Conservation (phyloP, 371 early-diverging fungal species). For the Gilbertella persicaria region DNA sequence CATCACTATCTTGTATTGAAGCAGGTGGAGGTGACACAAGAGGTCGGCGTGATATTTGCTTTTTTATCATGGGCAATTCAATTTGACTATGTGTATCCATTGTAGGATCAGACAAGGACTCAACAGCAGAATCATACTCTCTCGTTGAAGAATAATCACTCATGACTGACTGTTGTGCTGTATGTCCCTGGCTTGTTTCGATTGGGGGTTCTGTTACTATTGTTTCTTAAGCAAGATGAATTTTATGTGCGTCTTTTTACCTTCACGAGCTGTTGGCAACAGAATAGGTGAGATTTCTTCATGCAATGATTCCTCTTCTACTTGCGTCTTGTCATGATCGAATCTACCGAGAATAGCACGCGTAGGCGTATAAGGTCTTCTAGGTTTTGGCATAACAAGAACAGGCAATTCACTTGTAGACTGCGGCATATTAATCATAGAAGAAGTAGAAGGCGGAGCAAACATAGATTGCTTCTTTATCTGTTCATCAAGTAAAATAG, state of each 20-base stretch:
- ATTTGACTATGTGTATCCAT: no score
- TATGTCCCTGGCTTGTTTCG: no score
- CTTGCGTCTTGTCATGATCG: conserved; percentile 19
- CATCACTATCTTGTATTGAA: background rate
- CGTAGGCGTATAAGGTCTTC: conserved; percentile 16
- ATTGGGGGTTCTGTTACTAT: no score
- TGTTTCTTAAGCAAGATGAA: no score
- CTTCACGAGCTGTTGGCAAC: conserved; percentile 7
- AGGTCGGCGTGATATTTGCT: background rate
- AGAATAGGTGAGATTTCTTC: conserved; percentile 14
- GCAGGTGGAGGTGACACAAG: background rate
- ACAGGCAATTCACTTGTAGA: background rate
- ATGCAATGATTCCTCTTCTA: conserved; percentile 8
- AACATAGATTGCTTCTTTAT: background rate
- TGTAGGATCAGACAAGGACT: conserved; percentile 10
- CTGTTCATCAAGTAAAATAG: background rate
- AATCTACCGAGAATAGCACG: conserved; percentile 13
- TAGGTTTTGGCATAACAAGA: conserved; percentile 26
- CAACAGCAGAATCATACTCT: conserved; percentile 18
- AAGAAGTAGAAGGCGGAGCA: background rate
- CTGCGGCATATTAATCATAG: background rate
- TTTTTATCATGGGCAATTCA: background rate
- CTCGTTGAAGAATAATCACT: conserved; percentile 13
- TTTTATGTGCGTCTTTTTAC: no score
- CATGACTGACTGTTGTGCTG: background rate